phyloP scores from a whole-genome alignment of 805 yeast species.

The Lipomyces starkeyi region DNA sequence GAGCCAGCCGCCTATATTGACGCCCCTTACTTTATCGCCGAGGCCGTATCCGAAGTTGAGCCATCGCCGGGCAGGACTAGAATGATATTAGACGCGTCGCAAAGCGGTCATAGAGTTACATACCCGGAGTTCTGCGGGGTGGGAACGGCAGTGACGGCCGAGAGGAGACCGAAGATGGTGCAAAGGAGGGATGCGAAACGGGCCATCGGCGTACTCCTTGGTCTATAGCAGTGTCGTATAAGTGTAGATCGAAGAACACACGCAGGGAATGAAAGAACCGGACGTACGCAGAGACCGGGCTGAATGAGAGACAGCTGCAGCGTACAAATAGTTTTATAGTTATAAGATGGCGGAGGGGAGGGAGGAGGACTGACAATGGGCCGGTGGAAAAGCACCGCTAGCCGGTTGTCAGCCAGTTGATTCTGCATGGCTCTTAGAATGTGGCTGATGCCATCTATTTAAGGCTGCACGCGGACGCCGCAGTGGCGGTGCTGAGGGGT shows the following conservation, averaged over 20 bases:
- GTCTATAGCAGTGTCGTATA: too few relatives aligned
- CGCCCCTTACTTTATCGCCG: constrained; percentile 56
- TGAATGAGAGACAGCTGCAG: not conserved
- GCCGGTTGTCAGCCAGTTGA: too few relatives aligned
- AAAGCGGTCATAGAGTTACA: not conserved
- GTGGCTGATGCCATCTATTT: too few relatives aligned
- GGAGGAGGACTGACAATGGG: too few relatives aligned
- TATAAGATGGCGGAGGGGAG: too few relatives aligned
- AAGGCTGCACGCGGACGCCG: too few relatives aligned
- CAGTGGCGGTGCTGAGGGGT: too few relatives aligned
- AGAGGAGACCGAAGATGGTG: not conserved
- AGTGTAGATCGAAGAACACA: too few relatives aligned
- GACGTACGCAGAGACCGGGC: not conserved
- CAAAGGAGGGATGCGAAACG: not conserved
- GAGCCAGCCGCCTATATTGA: constrained; percentile 89
- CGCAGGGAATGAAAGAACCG: too few relatives aligned
- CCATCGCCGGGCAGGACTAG: constrained; percentile 26
- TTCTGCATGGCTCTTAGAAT: too few relatives aligned
- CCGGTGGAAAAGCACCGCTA: too few relatives aligned
- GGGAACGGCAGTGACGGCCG: constrained; percentile 16
- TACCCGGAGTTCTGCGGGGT: not conserved
- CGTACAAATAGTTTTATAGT: too few relatives aligned
- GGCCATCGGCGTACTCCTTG: not conserved
- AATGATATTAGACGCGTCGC: not conserved
- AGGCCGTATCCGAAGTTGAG: constrained; percentile 38